Evolutionary conservation across 2,329 filamentous ascomycete genomes (phyloP), one percentile per base, ranked within the genome.

Genomic region (Talaromyces sp.): DNA sequence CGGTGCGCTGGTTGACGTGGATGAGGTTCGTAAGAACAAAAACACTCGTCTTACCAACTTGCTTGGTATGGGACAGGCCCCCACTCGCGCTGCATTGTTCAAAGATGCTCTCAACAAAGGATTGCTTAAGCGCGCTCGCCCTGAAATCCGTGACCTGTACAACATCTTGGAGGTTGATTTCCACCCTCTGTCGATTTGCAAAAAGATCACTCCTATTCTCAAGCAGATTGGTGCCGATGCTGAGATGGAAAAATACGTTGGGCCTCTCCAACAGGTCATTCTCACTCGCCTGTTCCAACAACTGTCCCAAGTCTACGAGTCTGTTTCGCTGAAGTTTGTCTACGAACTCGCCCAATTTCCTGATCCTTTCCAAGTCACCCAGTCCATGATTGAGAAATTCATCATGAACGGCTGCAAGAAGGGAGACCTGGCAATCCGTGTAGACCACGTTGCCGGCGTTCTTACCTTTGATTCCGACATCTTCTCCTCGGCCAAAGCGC

Each of bases 351-450:
- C 94, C 64, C 85, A 94, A 72, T 99, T 99, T 83, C 94, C 94
- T 10, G 92, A 96, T 74, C 91, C 94, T 48, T 97, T 95, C 85
- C 89, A 97, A 79, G 92, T 97, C 67, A 89, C 85, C 65, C 88
- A 90, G 58, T 87, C 88, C 66, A 96, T 91, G 63, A 95, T 99
- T 67, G 94, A 99, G 83, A 99, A 97, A 81, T 99, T 99, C 83
- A 97, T 99, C 83, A 99, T 99, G 94, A 99, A 99, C 77, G 94
- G 94, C 65, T 97, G 96, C 85, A 99, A 99, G 87, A 99, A 99
- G 85, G 94, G 94, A 60, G 94, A 99, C 70, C 84, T 99, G 52
- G 90, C 94, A 58, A 95, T 99, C 69, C 92, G 94, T 63, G 91
- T 97, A 78, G 91, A 97, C 73, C 94, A 99, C 74, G 92, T 92